Evolutionary conservation across 331 rosid species (phyloP).

Genomic region (Malus hybrid): DNA sequence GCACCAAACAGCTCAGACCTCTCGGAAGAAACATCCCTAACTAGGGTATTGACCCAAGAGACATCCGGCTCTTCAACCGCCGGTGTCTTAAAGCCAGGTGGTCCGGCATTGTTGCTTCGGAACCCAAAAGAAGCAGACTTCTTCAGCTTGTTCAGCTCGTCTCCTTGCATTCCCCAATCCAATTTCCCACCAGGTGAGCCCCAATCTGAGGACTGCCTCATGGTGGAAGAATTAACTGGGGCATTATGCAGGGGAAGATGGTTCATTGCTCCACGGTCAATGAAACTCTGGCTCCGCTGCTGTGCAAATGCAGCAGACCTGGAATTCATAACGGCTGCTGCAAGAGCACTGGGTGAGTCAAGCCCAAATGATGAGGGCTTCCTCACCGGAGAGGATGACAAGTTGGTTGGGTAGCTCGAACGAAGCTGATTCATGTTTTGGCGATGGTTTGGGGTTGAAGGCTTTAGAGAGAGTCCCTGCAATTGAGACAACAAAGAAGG

Average conservation of each 20-base stretch:
- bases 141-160: slow-evolving; percentile 69
- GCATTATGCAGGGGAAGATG: slow-evolving; percentile 40
- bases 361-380: slow-evolving; percentile 62
- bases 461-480: slow-evolving; percentile 49
- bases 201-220: slow-evolving; percentile 77
- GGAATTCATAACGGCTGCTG: slow-evolving; percentile 91
- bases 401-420: slow-evolving; percentile 63
- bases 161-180: slow-evolving; percentile 85
- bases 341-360: slow-evolving; percentile 72
- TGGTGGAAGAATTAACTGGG: slow-evolving; percentile 45
- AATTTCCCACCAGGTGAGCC: slow-evolving; percentile 70
- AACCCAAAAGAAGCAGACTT: slow-evolving; percentile 92
- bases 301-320: slow-evolving; percentile 84
- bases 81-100: slow-evolving; percentile 18
- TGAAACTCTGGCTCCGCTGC: slow-evolving; percentile 93
- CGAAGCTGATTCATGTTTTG: slow-evolving; percentile 89
- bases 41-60: slow-evolving; percentile 89
- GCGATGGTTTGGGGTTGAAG: slow-evolving; percentile 64
- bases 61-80: slow-evolving; percentile 68
- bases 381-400: slow-evolving; percentile 71
- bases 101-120: slow-evolving; percentile 34
- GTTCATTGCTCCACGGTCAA: slow-evolving; percentile 59
- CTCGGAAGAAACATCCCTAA: slow-evolving; percentile 63
- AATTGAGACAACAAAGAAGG: slow-evolving; percentile 53
- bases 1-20: slow-evolving; percentile 28